Percentiles rank a stretch among this genome's conserved stretches.
phyloP scores from a whole-genome alignment of 2,329 filamentous ascomycete genomes.

The Trichoderma pleuroti region DNA sequence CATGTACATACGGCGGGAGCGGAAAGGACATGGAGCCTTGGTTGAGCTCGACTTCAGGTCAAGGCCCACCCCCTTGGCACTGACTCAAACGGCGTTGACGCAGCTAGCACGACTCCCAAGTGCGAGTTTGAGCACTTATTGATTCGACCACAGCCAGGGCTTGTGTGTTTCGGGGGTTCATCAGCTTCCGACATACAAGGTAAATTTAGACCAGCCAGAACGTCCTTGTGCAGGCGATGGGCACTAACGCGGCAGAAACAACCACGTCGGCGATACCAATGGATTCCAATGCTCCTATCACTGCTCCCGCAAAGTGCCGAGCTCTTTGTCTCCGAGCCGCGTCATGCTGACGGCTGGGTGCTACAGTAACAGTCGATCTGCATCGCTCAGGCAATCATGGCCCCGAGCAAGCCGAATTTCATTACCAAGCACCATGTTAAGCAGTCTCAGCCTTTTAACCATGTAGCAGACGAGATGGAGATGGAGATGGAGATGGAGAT shows the following conservation, averaged over 20 bases:
- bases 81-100: neutral
- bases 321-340: neutral
- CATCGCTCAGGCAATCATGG: neutral
- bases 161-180: neutral
- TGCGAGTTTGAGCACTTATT: neutral
- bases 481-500: neutral
- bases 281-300: neutral
- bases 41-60: neutral
- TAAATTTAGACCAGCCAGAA: neutral
- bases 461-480: neutral
- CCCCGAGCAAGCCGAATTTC: slow-evolving; percentile 6
- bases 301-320: neutral
- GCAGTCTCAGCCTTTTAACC: neutral
- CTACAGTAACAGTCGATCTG: slow-evolving; percentile 11
- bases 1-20: neutral
- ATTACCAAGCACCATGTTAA: slow-evolving; percentile 6
- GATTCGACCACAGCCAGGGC: neutral
- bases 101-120: neutral
- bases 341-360: slow-evolving; percentile 5
- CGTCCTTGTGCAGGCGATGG: neutral
- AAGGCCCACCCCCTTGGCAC: neutral
- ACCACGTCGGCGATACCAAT: neutral
- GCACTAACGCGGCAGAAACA: neutral
- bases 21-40: neutral
- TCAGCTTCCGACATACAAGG: neutral